These are phyloP conservation scores for Haplosporangium sp. DNA, from an alignment of 371 early-diverging fungal genomes.

Conservation along the genomic window DNA sequence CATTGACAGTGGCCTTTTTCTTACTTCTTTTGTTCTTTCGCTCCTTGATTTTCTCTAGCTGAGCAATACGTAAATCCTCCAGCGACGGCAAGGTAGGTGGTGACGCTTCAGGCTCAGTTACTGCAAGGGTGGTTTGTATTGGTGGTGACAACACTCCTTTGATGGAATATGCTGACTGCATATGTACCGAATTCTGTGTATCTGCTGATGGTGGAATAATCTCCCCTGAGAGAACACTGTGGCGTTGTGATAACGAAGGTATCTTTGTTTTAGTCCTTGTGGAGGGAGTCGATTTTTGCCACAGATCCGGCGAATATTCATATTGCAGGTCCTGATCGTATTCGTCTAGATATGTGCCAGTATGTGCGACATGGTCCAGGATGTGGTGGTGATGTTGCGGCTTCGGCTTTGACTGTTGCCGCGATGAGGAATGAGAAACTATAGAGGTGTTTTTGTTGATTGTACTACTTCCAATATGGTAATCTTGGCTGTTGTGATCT, in stretches of 20 bases:
- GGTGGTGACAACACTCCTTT: too few species aligned
- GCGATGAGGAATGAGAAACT: not conserved
- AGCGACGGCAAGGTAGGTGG: not conserved
- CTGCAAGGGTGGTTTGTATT: too few species aligned
- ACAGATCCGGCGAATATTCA: constrained; percentile 7
- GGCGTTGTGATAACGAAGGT: not conserved
- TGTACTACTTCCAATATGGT: too few species aligned
- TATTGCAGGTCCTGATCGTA: constrained; percentile 33
- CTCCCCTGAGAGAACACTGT: not conserved
- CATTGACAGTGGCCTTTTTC: not conserved
- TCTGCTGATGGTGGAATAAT: too few species aligned
- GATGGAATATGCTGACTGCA: too few species aligned
- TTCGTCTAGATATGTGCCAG: constrained; percentile 14
- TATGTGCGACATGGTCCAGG: constrained; percentile 14
- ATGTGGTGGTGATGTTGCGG: constrained; percentile 1
- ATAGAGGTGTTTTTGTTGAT: not conserved
- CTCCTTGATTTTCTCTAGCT: not conserved
- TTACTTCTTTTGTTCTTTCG: not conserved
- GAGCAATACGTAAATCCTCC: not conserved
- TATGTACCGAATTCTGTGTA: too few species aligned
- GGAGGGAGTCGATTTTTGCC: not conserved
- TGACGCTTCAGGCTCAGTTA: not conserved
- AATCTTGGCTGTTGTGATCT: too few species aligned
- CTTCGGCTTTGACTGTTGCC: not conserved
- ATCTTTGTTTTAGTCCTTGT: not conserved